These are phyloP conservation scores for Russula compacta DNA, from an alignment of 768 basidiomycete species.

Conservation along the genomic window DNA sequence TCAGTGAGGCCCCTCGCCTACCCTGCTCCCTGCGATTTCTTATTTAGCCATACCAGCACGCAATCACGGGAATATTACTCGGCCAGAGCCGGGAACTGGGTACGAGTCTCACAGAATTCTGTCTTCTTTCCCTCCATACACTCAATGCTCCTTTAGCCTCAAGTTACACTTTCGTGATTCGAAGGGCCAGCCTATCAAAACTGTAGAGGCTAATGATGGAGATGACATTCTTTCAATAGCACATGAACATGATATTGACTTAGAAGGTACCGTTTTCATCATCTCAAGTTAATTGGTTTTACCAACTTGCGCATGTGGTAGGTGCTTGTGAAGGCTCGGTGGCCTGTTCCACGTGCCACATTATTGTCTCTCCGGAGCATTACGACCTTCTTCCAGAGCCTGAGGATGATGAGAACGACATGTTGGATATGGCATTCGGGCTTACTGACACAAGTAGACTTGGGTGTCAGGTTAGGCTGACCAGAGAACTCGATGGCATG, in stretches of 20 bases:
- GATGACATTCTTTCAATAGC: conserved; percentile 88
- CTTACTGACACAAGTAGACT: conserved; percentile 86
- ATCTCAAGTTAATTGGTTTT: neutral
- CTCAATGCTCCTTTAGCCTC: conserved; percentile 42
- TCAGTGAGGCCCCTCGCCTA: neutral
- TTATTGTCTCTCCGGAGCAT: conserved; percentile 71
- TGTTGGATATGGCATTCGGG: conserved; percentile 97
- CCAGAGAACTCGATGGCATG: conserved; percentile 77
- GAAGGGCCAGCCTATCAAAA: conserved; percentile 75
- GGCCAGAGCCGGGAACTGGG: conserved; percentile 65
- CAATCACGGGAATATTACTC: conserved; percentile 45
- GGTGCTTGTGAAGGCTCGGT: conserved; percentile 96
- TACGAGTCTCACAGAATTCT: conserved; percentile 24
- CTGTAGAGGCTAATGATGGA: conserved; percentile 86
- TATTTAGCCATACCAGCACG: conserved; percentile 15
- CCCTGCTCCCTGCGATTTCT: neutral
- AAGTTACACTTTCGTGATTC: conserved; percentile 86
- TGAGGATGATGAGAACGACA: conserved; percentile 96
- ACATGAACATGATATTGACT: conserved; percentile 91
- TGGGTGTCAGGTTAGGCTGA: conserved; percentile 73
- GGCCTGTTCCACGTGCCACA: conserved; percentile 96
- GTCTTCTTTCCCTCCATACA: neutral
- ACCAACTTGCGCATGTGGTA: conserved; percentile 26
- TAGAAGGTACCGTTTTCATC: conserved; percentile 57
- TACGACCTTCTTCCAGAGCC: conserved; percentile 89